Evolutionary conservation across 2,329 filamentous ascomycete species (phyloP).

Genomic region (Aspergillus ruber): DNA sequence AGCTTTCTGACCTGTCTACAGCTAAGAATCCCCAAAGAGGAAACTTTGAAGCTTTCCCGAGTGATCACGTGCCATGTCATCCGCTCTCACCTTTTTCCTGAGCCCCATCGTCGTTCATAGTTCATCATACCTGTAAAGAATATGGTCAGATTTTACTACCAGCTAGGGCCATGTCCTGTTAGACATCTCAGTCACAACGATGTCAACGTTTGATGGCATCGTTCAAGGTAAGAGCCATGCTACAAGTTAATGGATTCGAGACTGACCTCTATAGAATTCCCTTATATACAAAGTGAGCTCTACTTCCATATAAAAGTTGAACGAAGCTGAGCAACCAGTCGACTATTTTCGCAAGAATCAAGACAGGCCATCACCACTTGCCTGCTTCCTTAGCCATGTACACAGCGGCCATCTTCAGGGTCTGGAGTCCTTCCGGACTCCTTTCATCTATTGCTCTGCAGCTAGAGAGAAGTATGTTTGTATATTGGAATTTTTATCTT

Average conservation of each 20-base stretch:
- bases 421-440: conserved; percentile 66
- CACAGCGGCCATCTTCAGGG: conserved; percentile 86
- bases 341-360: conserved; percentile 68
- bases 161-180: not conserved
- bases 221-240: conserved; percentile 16
- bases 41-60: not conserved
- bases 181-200: conserved; percentile 5
- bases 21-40: conserved; percentile 1
- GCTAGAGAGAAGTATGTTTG: conserved; percentile 58
- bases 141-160: not conserved
- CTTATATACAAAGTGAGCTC: conserved; percentile 60
- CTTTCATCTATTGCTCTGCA: conserved; percentile 85
- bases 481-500: not conserved
- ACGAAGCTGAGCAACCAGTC: conserved; percentile 44
- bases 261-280: conserved; percentile 55
- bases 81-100: not conserved
- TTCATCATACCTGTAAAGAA: not conserved
- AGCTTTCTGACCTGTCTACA: conserved; percentile 1
- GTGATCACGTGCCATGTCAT: not conserved
- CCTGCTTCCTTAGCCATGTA: conserved; percentile 85
- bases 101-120: not conserved
- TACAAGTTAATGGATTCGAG: not conserved
- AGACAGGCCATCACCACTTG: conserved; percentile 57
- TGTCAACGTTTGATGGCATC: conserved; percentile 30
- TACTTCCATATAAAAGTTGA: conserved; percentile 2